These are phyloP conservation scores for Aspergillus incahuasiensis DNA, from an alignment of 495 filamentous ascomycete genomes.

Conservation along the genomic window DNA sequence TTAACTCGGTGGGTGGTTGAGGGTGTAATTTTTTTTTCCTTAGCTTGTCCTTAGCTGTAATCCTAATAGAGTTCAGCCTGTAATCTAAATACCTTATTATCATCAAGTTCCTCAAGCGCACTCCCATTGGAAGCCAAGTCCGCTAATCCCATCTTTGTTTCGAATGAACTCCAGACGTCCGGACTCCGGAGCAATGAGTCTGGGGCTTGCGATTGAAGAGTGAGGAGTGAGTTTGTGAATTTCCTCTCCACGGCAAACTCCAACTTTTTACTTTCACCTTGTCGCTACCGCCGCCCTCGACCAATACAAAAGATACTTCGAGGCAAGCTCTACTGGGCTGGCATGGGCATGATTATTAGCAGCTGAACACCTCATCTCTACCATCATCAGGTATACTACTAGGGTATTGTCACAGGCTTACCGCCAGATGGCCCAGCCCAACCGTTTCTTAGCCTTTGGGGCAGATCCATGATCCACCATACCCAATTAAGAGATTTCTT, in stretches of 20 bases:
- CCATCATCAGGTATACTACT: not conserved
- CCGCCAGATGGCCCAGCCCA: slow-evolving; percentile 26
- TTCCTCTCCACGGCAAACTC: too few species aligned
- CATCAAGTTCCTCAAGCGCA: too few species aligned
- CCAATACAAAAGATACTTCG: too few species aligned
- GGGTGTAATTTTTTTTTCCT: slow-evolving; percentile 9
- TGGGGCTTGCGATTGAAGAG: not conserved
- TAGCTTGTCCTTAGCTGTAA: not conserved
- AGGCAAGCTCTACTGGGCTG: too few species aligned
- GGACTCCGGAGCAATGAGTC: too few species aligned
- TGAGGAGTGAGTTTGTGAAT: not conserved
- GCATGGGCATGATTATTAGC: too few species aligned
- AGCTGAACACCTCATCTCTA: too few species aligned
- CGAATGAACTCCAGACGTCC: too few species aligned
- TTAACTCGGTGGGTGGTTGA: slow-evolving; percentile 11
- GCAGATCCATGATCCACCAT: slow-evolving; percentile 22
- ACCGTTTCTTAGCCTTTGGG: slow-evolving; percentile 35
- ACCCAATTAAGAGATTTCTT: slow-evolving; percentile 23
- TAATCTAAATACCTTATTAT: not conserved
- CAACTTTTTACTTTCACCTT: too few species aligned
- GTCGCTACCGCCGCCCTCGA: too few species aligned
- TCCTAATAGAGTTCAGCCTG: not conserved
- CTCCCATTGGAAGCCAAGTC: too few species aligned
- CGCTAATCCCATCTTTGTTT: too few species aligned
- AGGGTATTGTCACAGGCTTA: slow-evolving; percentile 18